phyloP scores from a whole-genome alignment of 768 basidiomycete genomes.

The Amanita thiersii region DNA sequence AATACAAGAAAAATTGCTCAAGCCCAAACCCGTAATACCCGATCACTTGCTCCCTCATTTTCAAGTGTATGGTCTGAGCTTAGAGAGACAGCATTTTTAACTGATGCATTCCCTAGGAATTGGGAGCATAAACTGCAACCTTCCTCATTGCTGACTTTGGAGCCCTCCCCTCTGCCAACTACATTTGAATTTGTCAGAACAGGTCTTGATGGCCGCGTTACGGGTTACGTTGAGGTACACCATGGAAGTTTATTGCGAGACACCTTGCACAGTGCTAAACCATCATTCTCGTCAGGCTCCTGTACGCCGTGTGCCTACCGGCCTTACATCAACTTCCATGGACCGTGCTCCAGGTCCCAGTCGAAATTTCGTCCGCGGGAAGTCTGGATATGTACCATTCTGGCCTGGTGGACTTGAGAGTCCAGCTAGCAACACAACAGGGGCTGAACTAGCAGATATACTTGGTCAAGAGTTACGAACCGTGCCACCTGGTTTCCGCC shows the following conservation, averaged over 20 bases:
- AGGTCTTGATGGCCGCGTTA: constrained; percentile 74
- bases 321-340: constrained; percentile 79
- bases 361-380: constrained; percentile 85
- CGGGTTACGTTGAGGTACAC: constrained; percentile 73
- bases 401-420: constrained; percentile 89
- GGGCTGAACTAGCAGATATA: constrained; percentile 19
- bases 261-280: constrained; percentile 2
- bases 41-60: constrained; percentile 70
- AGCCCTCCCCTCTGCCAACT: constrained; percentile 72
- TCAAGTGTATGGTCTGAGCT: constrained; percentile 60
- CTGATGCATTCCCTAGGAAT: constrained; percentile 37
- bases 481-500: constrained; percentile 74
- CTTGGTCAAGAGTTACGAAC: constrained; percentile 47
- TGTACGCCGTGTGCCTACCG: constrained; percentile 49
- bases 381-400: constrained; percentile 90
- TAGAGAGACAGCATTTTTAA: constrained; percentile 6
- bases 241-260: constrained; percentile 1
- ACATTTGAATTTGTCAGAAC: constrained; percentile 63
- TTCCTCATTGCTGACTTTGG: constrained; percentile 53
- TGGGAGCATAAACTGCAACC: constrained; percentile 61
- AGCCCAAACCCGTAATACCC: constrained; percentile 60
- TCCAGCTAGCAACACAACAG: constrained; percentile 26
- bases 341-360: constrained; percentile 76
- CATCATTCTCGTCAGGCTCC: constrained; percentile 31
- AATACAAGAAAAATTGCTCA: constrained; percentile 69